Evolutionary conservation across 225 moss, liverwort and hornwort species (phyloP).

Genomic region (Bryoerythrophyllum caledonicum): DNA sequence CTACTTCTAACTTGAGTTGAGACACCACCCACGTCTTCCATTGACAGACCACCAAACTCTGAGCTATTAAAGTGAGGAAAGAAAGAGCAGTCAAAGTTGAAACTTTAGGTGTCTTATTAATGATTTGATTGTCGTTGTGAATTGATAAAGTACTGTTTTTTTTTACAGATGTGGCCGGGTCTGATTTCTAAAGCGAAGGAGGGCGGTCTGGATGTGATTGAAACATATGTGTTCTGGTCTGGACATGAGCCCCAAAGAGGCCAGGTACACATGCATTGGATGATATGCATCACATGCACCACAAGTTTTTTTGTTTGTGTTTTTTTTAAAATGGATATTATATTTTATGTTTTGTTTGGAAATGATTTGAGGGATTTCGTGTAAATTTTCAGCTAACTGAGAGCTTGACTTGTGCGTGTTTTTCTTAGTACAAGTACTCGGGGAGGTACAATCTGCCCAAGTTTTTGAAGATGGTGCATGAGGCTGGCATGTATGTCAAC

Average conservation of each 20-base stretch:
- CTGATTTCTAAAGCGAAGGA: conserved; percentile 69
- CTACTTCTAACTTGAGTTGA: too few relatives aligned
- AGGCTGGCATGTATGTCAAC: conserved; percentile 78
- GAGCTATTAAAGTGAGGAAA: too few relatives aligned
- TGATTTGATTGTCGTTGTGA: too few relatives aligned
- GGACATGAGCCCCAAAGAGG: conserved; percentile 70
- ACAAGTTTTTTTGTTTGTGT: neutral
- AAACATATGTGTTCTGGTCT: conserved; percentile 92
- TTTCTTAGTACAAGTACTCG: conserved; percentile 61
- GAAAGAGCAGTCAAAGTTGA: too few relatives aligned
- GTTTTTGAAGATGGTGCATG: conserved; percentile 71
- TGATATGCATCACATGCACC: neutral
- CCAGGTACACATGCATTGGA: conserved; percentile 37
- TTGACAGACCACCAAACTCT: too few relatives aligned
- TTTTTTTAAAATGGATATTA: neutral
- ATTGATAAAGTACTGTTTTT: neutral
- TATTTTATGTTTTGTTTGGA: neutral
- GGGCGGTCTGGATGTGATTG: conserved; percentile 84
- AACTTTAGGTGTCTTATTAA: too few relatives aligned
- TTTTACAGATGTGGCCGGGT: conserved; percentile 79
- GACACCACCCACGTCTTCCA: too few relatives aligned
- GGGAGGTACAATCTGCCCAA: conserved; percentile 76
- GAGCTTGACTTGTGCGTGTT: neutral
- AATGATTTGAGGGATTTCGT: too few relatives aligned
- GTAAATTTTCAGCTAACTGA: neutral